Evolutionary conservation across 495 filamentous ascomycete species (phyloP).

Genomic region (Tuber indicum): DNA sequence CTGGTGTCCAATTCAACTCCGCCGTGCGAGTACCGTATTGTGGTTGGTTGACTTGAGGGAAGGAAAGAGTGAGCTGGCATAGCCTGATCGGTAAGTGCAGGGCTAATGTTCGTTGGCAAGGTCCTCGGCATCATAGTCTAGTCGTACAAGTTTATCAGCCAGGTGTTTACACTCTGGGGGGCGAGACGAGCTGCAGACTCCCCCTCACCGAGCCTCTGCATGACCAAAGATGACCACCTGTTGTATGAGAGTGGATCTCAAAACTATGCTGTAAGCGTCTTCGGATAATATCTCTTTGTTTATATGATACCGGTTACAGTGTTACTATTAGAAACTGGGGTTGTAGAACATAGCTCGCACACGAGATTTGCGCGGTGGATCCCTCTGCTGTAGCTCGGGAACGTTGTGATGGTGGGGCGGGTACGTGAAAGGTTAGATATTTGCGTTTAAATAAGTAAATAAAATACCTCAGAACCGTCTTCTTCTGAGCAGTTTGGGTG

Average conservation of each 20-base stretch:
- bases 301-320: background rate
- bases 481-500: background rate
- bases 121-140: background rate
- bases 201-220: background rate
- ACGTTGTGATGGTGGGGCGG: background rate
- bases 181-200: background rate
- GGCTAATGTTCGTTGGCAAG: background rate
- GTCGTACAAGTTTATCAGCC: no score
- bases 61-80: background rate
- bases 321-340: background rate
- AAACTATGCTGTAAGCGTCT: background rate
- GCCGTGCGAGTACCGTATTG: background rate
- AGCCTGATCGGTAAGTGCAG: background rate
- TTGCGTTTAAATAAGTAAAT: background rate
- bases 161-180: background rate
- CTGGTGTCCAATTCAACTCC: background rate
- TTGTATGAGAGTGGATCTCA: background rate
- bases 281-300: background rate
- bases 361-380: background rate
- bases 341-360: background rate
- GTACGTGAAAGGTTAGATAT: background rate
- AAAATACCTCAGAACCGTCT: background rate
- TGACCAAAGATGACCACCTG: background rate
- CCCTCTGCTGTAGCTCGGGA: background rate
- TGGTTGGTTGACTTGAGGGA: background rate